Evolutionary conservation across 2,329 filamentous ascomycete genomes (phyloP).

Genomic region (Teratosphaeria destructans): DNA sequence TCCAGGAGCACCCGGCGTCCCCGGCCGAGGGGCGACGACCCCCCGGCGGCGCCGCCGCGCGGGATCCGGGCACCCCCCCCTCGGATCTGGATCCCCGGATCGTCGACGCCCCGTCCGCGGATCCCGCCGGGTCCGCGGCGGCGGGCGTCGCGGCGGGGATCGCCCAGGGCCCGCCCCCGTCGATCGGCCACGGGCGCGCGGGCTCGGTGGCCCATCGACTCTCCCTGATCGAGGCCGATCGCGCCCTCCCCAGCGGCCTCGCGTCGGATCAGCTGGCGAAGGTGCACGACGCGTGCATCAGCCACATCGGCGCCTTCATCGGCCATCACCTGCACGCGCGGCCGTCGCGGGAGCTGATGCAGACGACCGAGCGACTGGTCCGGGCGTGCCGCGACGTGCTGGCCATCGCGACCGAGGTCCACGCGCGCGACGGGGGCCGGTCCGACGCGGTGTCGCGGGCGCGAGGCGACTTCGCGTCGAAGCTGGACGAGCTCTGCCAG

Average conservation of each 20-base stretch:
- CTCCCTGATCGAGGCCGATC: constrained; percentile 17
- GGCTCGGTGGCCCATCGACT: constrained; percentile 19
- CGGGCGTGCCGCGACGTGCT: constrained; percentile 71
- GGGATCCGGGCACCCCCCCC: neutral
- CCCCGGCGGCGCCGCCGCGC: neutral
- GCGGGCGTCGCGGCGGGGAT: neutral
- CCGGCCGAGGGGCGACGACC: neutral
- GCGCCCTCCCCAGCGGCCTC: constrained; percentile 45
- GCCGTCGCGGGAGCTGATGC: constrained; percentile 70
- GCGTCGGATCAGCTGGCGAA: constrained; percentile 72
- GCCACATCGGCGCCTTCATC: constrained; percentile 85
- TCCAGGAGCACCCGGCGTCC: constrained; percentile 14
- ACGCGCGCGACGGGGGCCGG: constrained; percentile 61
- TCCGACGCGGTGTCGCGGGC: constrained; percentile 57
- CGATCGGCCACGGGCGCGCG: neutral
- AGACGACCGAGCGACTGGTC: constrained; percentile 74
- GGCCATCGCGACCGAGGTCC: constrained; percentile 70
- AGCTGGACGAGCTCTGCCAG: constrained; percentile 68
- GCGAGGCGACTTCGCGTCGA: constrained; percentile 66
- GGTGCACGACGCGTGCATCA: constrained; percentile 80
- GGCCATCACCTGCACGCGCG: constrained; percentile 90
- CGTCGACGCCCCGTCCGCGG: neutral
- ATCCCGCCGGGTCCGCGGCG: neutral
- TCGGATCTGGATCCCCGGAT: neutral
- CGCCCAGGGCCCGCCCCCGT: neutral